Percentiles rank a stretch among this genome's conserved stretches.
Conservation (phyloP, 2,329 filamentous ascomycete genomes). For the Stagonosporopsis tanaceti region DNA sequence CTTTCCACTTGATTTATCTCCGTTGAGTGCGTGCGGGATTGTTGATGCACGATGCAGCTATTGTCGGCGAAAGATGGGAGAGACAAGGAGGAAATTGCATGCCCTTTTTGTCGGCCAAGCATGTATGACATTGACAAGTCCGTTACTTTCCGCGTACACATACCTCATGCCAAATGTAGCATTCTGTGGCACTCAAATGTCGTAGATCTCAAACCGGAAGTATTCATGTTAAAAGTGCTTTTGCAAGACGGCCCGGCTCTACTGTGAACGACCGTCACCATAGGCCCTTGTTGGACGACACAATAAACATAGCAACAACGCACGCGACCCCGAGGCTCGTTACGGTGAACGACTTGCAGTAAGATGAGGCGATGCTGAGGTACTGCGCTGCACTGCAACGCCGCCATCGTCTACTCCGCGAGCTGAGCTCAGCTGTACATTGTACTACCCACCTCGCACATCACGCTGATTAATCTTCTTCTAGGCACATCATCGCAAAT, state of each 20-base stretch:
- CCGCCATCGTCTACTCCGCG: background rate
- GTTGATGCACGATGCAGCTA: background rate
- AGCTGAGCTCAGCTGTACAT: constrained; percentile 13
- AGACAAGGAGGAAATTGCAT: background rate
- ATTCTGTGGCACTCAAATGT: background rate
- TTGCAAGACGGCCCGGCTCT: no score
- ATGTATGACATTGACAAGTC: background rate
- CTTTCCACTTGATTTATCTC: background rate
- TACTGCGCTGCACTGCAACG: constrained; percentile 1
- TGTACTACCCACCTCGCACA: background rate
- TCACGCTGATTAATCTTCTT: background rate
- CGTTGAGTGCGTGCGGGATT: background rate
- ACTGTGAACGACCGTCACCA: no score
- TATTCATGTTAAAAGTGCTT: background rate
- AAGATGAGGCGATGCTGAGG: background rate
- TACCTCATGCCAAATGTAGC: background rate
- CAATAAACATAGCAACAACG: no score
- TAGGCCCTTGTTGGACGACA: no score
- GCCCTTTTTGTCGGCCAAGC: background rate
- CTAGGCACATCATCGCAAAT: background rate
- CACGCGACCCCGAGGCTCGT: background rate
- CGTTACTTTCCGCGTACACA: no score
- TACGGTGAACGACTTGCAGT: constrained; percentile 3
- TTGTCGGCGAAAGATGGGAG: background rate
- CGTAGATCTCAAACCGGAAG: background rate